Percentiles rank a stretch among this genome's conserved stretches.
phyloP scores from a whole-genome alignment of 345 rosid genomes.

The Lepidium aucheri region DNA sequence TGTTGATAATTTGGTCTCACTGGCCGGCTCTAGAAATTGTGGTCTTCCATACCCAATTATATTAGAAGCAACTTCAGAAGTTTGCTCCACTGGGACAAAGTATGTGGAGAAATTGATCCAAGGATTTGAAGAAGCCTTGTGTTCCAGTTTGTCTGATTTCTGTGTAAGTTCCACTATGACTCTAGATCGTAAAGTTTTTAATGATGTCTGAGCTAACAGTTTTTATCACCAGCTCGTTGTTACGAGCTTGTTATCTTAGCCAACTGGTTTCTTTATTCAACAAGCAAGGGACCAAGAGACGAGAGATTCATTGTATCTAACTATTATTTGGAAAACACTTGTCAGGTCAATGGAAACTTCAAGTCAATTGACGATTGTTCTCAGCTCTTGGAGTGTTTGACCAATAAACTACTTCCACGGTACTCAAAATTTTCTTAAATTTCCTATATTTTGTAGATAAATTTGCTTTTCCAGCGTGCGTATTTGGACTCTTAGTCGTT shows the following conservation, averaged over 20 bases:
- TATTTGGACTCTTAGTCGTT: background rate
- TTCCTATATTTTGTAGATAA: constrained; percentile 1
- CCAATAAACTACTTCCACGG: constrained; percentile 68
- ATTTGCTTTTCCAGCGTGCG: background rate
- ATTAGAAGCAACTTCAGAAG: constrained; percentile 54
- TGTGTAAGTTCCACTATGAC: constrained; percentile 43
- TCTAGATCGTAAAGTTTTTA: background rate
- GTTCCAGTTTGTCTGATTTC: constrained; percentile 46
- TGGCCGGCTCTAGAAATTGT: constrained; percentile 36
- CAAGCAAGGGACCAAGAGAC: background rate
- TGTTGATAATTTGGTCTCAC: constrained; percentile 46
- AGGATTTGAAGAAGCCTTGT: constrained; percentile 53
- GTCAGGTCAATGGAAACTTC: constrained; percentile 51
- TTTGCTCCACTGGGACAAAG: constrained; percentile 46
- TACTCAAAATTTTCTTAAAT: constrained; percentile 30
- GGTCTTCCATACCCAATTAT: constrained; percentile 45
- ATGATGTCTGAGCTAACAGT: background rate
- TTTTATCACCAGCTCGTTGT: background rate
- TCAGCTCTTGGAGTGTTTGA: constrained; percentile 70
- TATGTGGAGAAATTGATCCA: constrained; percentile 54
- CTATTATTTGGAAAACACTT: constrained; percentile 38
- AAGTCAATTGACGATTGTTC: constrained; percentile 36
- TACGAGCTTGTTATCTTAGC: background rate
- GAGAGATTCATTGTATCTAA: constrained; percentile 36
- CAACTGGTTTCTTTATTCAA: background rate